These are phyloP conservation scores for Pythium rishiriense DNA, from an alignment of 352 stramenopile genomes.

Conservation along the genomic window DNA sequence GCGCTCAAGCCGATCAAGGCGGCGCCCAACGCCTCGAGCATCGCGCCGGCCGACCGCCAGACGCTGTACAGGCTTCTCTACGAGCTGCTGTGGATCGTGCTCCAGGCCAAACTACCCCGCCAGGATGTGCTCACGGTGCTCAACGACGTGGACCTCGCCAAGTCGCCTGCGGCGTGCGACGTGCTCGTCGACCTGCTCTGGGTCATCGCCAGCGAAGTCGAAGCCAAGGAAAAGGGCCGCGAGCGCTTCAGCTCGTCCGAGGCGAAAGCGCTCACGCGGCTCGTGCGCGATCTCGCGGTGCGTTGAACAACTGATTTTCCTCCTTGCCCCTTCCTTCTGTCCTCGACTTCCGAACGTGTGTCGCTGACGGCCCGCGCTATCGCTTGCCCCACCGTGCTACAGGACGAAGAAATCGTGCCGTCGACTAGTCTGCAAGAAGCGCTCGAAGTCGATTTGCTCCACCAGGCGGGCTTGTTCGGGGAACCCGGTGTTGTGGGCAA, in stretches of 20 bases:
- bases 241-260: slow-evolving; percentile 67
- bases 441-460: slow-evolving; percentile 77
- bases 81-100: slow-evolving; percentile 74
- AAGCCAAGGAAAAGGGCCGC: slow-evolving; percentile 63
- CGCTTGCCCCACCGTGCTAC: not conserved
- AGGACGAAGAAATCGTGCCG: slow-evolving; percentile 74
- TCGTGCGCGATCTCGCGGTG: slow-evolving; percentile 62
- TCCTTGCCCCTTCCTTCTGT: slow-evolving; percentile 5
- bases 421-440: slow-evolving; percentile 53
- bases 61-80: slow-evolving; percentile 67
- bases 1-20: slow-evolving; percentile 40
- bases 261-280: slow-evolving; percentile 64
- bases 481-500: slow-evolving; percentile 58
- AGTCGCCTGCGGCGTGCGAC: slow-evolving; percentile 41
- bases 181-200: slow-evolving; percentile 72
- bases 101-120: slow-evolving; percentile 66
- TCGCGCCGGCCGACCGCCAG: slow-evolving; percentile 15
- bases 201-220: slow-evolving; percentile 79
- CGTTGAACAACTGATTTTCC: slow-evolving; percentile 6
- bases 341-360: too few species aligned
- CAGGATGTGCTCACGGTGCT: slow-evolving; percentile 73
- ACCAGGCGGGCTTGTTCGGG: slow-evolving; percentile 55
- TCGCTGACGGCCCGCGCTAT: slow-evolving; percentile 2
- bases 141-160: slow-evolving; percentile 61
- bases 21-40: slow-evolving; percentile 28